Conservation (phyloP, 1,284 basidiomycete genomes). For the Ceratobasidium papillatum region DNA sequence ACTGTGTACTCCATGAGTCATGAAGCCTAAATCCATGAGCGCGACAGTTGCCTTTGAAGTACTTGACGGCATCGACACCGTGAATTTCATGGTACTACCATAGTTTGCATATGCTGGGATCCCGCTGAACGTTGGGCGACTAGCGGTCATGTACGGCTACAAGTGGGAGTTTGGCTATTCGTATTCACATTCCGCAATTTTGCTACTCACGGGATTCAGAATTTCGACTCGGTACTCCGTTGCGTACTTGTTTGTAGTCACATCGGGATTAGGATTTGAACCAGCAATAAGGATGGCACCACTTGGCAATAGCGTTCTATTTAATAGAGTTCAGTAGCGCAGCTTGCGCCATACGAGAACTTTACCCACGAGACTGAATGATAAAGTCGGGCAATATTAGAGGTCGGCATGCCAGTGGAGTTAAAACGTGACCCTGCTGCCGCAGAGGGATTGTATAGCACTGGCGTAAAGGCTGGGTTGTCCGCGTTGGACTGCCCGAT, state of each 20-base stretch:
- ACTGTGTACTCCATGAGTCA: slow-evolving; percentile 68
- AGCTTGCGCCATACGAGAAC: slow-evolving; percentile 52
- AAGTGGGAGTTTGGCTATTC: not conserved
- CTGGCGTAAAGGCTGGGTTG: slow-evolving; percentile 57
- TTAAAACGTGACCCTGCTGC: slow-evolving; percentile 59
- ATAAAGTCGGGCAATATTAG: slow-evolving; percentile 58
- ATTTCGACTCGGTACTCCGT: slow-evolving; percentile 85
- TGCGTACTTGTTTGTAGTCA: slow-evolving; percentile 63
- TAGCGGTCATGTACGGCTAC: slow-evolving; percentile 70
- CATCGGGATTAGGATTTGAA: slow-evolving; percentile 86
- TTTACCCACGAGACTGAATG: slow-evolving; percentile 53
- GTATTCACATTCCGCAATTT: not conserved
- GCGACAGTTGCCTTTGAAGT: slow-evolving; percentile 71
- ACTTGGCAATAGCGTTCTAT: not conserved
- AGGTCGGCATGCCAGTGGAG: slow-evolving; percentile 57
- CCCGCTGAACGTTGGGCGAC: slow-evolving; percentile 74
- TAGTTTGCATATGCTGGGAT: slow-evolving; percentile 72
- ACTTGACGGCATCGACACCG: slow-evolving; percentile 67
- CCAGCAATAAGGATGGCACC: slow-evolving; percentile 58
- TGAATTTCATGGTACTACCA: slow-evolving; percentile 79
- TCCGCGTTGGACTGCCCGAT: slow-evolving; percentile 62
- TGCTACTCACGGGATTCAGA: slow-evolving; percentile 67
- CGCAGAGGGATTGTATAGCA: slow-evolving; percentile 62
- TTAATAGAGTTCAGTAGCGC: not conserved
- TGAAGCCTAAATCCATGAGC: slow-evolving; percentile 84